phyloP scores from a whole-genome alignment of 139 green algal genomes.

The Volvox africanus region DNA sequence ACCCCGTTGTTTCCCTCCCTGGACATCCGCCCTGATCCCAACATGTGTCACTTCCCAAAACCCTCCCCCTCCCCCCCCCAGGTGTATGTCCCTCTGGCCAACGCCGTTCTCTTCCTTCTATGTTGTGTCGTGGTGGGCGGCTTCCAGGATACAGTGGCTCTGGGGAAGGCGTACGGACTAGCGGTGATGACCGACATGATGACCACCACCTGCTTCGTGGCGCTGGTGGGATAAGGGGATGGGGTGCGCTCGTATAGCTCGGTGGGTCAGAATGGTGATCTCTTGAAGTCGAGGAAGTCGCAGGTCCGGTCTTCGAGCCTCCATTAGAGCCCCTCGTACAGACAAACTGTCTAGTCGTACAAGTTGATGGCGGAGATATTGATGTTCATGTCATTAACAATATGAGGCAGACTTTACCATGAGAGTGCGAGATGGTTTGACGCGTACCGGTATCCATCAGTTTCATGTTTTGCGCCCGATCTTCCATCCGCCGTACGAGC shows the following conservation, averaged over 20 bases:
- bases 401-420: neutral
- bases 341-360: neutral
- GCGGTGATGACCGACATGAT: constrained; percentile 48
- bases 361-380: neutral
- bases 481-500: no score
- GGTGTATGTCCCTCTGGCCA: constrained; percentile 53
- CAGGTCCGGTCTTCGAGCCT: no score
- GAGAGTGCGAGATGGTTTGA: no score
- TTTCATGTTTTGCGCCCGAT: no score
- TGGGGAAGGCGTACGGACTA: constrained; percentile 48
- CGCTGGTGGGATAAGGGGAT: constrained; percentile 8
- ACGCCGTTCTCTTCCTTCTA: constrained; percentile 52
- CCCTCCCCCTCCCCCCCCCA: neutral
- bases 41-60: no score
- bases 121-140: constrained; percentile 27
- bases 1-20: no score
- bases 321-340: no score
- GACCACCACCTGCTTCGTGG: constrained; percentile 39
- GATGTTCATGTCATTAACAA: neutral
- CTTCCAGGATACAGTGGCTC: constrained; percentile 43
- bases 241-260: neutral
- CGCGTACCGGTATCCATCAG: no score
- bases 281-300: neutral
- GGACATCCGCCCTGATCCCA: neutral
- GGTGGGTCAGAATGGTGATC: neutral